Evolutionary conservation across 805 yeast genomes (phyloP), one percentile per base, ranked within the genome.

Genomic region (Debaryomyces tyrocola): DNA sequence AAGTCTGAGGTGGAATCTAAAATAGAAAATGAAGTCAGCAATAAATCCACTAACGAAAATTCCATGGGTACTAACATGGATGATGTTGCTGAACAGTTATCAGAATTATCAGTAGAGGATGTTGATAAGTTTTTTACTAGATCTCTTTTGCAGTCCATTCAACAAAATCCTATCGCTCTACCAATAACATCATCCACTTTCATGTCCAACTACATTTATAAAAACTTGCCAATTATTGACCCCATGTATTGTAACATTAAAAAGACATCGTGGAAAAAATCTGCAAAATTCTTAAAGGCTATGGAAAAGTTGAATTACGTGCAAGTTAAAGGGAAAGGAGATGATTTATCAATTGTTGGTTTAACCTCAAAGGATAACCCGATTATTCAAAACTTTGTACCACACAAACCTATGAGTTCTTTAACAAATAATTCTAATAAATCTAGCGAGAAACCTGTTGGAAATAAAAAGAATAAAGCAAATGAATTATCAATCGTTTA

Each of bases 251-350:
- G 84, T 34, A 83, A 79, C 53, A 77, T 87, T 48, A 91, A 90
- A 64, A 85, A 82, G 58, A 83, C 96, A 0, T 80, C 90, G 2
- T 92, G 96, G 96, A 90, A 87, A 64, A 92, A 92, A 59, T 82
- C 92, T 4, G 78, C 90, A 11, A 91, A 90, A 62, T 90, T 85
- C 58, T 67, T 92, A 45, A 92, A 90, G 59, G 83, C 87, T 6
- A 89, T 91, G 84, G 96, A 88, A 53, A 92, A 90, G 61, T 74
- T 76, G 37, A 81, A 82, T 1, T 79, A 84, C 45, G 50, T 94
- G 18, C 82, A 82, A 46, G 62, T 84, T 20, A 89, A 90, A 54
- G 97, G 96, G 6, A 87, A 89, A 58, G 94, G 84, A 33, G 97
- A 91, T 48, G 95, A 87, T 57, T 68, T 90, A 21, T 75, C 78